A percentile compares a stretch with the other conserved stretches of the same genome.
These are phyloP conservation scores for Plasmodium inui DNA, from an alignment of 169 alveolate species.

Conservation along the genomic window DNA sequence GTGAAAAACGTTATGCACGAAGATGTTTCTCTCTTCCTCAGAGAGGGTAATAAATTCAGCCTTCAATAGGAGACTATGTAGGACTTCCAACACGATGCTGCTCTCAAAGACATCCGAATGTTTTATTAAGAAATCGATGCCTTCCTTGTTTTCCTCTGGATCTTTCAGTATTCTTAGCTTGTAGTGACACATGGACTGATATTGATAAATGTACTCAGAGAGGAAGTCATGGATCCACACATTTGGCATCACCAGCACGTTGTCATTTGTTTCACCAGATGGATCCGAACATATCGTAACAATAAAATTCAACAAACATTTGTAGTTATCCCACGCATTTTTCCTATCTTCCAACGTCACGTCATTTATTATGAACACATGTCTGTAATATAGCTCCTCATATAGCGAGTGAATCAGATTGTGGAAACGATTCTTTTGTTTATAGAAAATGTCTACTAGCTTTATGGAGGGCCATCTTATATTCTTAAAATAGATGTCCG, in stretches of 20 bases:
- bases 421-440: slow-evolving; percentile 86
- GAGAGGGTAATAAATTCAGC: slow-evolving; percentile 35
- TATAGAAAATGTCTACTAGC: slow-evolving; percentile 85
- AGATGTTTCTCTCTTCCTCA: slow-evolving; percentile 21
- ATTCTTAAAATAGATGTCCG: slow-evolving; percentile 84
- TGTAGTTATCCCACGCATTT: slow-evolving; percentile 88
- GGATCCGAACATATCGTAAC: slow-evolving; percentile 76
- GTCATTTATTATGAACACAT: slow-evolving; percentile 85
- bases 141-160: slow-evolving; percentile 72
- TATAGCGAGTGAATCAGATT: slow-evolving; percentile 87
- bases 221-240: slow-evolving; percentile 90
- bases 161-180: slow-evolving; percentile 36
- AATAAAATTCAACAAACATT: slow-evolving; percentile 82
- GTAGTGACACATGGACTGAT: slow-evolving; percentile 86
- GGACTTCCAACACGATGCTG: slow-evolving; percentile 48
- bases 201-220: slow-evolving; percentile 89
- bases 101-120: slow-evolving; percentile 22
- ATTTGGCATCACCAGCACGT: slow-evolving; percentile 84
- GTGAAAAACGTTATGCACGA: slow-evolving; percentile 24
- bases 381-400: slow-evolving; percentile 88
- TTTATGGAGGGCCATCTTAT: slow-evolving; percentile 89
- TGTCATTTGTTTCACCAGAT: slow-evolving; percentile 74
- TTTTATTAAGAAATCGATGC: slow-evolving; percentile 63
- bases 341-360: slow-evolving; percentile 86
- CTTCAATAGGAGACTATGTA: slow-evolving; percentile 57